Percentiles rank a stretch among this genome's conserved stretches.
These are phyloP conservation scores for Fusarium globosum DNA, from an alignment of 2,329 filamentous ascomycete genomes.

Conservation along the genomic window DNA sequence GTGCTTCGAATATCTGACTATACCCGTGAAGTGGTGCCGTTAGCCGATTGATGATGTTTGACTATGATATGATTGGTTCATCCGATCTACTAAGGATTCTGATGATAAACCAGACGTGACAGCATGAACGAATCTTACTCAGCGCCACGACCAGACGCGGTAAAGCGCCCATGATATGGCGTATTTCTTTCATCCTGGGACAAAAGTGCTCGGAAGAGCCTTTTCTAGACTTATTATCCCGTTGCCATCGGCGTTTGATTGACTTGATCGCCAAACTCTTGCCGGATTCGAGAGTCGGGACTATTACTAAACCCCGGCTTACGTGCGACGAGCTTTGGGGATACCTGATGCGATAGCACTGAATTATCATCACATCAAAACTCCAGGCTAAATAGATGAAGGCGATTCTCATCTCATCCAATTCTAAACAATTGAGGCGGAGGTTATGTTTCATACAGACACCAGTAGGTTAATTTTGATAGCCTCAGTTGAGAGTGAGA, in stretches of 20 bases:
- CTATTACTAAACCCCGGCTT: not conserved
- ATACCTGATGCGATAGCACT: not conserved
- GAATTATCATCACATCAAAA: not conserved
- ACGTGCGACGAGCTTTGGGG: not conserved
- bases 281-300: not conserved
- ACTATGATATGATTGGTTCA: not conserved
- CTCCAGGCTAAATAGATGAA: not conserved
- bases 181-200: not conserved
- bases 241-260: not conserved
- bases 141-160: not conserved
- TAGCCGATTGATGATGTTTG: not conserved
- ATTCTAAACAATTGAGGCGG: accelerated
- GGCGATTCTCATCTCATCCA: accelerated
- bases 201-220: not conserved
- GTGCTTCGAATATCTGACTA: not conserved
- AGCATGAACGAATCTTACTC: not conserved
- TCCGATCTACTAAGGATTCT: not conserved
- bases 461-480: no score
- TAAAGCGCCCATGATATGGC: not conserved
- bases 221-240: not conserved
- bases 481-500: not conserved
- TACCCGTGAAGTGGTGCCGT: not conserved
- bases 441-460: not conserved
- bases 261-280: not conserved
- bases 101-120: not conserved